These are phyloP conservation scores for Xylaria sp. DNA, from an alignment of 2,329 filamentous ascomycete species.

Conservation along the genomic window DNA sequence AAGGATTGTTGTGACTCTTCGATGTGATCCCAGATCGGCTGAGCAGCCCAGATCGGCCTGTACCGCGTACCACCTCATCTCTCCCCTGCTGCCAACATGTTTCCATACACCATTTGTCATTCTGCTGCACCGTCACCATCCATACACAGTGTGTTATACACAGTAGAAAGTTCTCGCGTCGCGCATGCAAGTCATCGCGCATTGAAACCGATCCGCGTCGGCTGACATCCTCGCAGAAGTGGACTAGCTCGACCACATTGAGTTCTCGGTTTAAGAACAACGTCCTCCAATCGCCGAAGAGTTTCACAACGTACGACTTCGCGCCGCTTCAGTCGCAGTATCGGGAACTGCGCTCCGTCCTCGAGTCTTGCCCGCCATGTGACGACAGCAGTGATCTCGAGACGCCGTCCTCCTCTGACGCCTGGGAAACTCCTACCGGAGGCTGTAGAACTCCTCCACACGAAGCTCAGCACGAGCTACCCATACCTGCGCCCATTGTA, in stretches of 20 bases:
- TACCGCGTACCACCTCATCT: background rate
- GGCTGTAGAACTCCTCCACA: conserved; percentile 13
- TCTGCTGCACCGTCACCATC: background rate
- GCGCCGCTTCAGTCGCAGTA: conserved; percentile 45
- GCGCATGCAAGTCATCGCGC: conserved; percentile 1
- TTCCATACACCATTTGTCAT: background rate
- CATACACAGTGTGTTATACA: background rate
- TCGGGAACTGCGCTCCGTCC: conserved; percentile 43
- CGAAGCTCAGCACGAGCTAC: conserved; percentile 3
- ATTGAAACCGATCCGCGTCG: conserved; percentile 4
- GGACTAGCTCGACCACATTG: conserved; percentile 67
- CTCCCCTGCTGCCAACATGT: background rate
- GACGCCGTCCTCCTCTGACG: conserved; percentile 6
- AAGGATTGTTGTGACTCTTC: background rate
- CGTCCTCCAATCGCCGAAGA: conserved; percentile 60
- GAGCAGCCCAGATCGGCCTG: background rate
- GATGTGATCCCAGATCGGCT: background rate
- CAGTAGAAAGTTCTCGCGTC: background rate
- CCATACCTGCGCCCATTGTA: conserved; percentile 19
- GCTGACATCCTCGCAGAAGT: conserved; percentile 52
- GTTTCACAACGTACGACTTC: conserved; percentile 66
- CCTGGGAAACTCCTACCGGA: background rate
- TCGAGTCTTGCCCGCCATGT: conserved; percentile 41
- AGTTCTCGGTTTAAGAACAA: conserved; percentile 61
- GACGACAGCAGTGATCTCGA: conserved; percentile 17